Conservation (phyloP, 2,329 filamentous ascomycete species). For the Periconia sp. region DNA sequence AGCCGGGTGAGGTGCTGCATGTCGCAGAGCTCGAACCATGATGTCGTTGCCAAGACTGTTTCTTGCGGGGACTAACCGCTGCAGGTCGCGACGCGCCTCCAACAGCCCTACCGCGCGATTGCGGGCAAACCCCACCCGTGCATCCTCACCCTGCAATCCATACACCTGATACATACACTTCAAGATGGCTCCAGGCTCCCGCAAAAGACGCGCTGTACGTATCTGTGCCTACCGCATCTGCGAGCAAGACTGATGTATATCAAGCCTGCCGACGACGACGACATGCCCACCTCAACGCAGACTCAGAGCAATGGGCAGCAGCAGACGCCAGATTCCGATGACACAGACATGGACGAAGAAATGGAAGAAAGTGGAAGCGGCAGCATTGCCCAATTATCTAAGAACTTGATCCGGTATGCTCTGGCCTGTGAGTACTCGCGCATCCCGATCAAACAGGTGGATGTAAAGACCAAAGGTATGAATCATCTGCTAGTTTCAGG, state of each 20-base stretch:
- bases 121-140: neutral
- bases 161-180: too few relatives aligned
- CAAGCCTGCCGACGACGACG: slow-evolving; percentile 26
- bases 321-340: slow-evolving; percentile 24
- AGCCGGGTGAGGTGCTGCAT: slow-evolving; percentile 4
- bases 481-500: neutral
- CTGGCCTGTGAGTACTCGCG: slow-evolving; percentile 66
- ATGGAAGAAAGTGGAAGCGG: slow-evolving; percentile 28
- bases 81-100: slow-evolving; percentile 20
- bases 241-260: neutral
- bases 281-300: slow-evolving; percentile 22
- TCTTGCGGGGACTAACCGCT: slow-evolving; percentile 11
- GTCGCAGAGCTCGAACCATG: slow-evolving; percentile 15
- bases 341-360: slow-evolving; percentile 21
- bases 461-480: slow-evolving; percentile 61
- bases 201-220: slow-evolving; percentile 20
- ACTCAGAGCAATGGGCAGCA: slow-evolving; percentile 21
- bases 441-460: slow-evolving; percentile 61
- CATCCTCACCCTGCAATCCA: too few relatives aligned
- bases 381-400: slow-evolving; percentile 57
- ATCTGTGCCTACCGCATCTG: neutral
- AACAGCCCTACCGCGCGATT: slow-evolving; percentile 18
- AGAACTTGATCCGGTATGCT: slow-evolving; percentile 67
- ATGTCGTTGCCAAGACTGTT: slow-evolving; percentile 24
- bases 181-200: slow-evolving; percentile 9